Evolutionary conservation across 495 filamentous ascomycete genomes (phyloP).

Genomic region (Cladorrhinum samala): DNA sequence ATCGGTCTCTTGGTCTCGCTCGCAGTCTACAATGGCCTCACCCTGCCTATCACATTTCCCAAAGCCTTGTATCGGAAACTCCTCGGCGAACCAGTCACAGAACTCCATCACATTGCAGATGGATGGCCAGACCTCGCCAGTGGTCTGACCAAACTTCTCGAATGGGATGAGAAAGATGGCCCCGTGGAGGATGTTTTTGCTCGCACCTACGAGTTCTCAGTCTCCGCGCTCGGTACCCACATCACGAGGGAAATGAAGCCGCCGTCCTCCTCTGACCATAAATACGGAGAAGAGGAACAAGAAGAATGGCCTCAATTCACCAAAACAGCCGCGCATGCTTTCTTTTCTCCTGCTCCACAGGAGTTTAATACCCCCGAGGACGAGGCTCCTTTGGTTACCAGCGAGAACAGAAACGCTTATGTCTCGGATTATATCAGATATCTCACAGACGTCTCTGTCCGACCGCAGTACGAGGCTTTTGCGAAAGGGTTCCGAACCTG

Average conservation of each 20-base stretch:
- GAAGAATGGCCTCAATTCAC: slow-evolving; percentile 39
- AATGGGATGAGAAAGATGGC: slow-evolving; percentile 68
- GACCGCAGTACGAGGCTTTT: slow-evolving; percentile 75
- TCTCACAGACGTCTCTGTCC: slow-evolving; percentile 71
- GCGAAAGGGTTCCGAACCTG: slow-evolving; percentile 72
- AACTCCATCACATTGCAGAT: slow-evolving; percentile 70
- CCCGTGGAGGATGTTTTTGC: slow-evolving; percentile 74
- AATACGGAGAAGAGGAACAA: not conserved
- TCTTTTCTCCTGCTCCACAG: slow-evolving; percentile 21
- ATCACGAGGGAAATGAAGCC: slow-evolving; percentile 44
- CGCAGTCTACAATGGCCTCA: slow-evolving; percentile 92
- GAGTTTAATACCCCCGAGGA: slow-evolving; percentile 27
- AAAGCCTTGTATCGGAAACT: slow-evolving; percentile 76
- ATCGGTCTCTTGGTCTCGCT: slow-evolving; percentile 80
- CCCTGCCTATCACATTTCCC: slow-evolving; percentile 82
- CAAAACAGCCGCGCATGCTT: slow-evolving; percentile 8
- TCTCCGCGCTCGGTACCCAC: slow-evolving; percentile 57
- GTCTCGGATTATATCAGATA: slow-evolving; percentile 85
- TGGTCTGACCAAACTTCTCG: slow-evolving; percentile 61
- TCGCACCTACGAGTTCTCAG: slow-evolving; percentile 78
- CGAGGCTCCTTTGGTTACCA: slow-evolving; percentile 62
- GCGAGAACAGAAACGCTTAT: slow-evolving; percentile 67
- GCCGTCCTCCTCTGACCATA: not conserved
- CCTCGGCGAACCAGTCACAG: slow-evolving; percentile 56
- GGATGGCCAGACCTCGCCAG: slow-evolving; percentile 78